phyloP scores from a whole-genome alignment of 176 grass and related monocot species.

The Elaeis guineensis region DNA sequence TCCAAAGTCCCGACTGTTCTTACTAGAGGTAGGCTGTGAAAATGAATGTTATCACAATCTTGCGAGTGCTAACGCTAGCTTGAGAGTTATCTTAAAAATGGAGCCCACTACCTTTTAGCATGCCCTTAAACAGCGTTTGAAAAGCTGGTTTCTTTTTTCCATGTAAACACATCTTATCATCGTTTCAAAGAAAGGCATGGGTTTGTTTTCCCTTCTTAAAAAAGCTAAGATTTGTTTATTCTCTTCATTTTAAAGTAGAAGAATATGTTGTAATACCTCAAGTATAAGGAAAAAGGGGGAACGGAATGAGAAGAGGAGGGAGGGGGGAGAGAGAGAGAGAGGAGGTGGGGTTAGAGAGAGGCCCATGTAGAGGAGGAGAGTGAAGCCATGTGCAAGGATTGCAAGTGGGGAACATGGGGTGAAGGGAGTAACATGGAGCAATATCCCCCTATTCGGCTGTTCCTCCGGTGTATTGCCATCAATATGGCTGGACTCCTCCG shows the following conservation, averaged over 20 bases:
- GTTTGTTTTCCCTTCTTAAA: conserved; percentile 2
- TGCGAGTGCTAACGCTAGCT: no score
- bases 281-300: neutral
- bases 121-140: neutral
- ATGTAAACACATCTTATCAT: conserved; percentile 2
- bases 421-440: conserved; percentile 16
- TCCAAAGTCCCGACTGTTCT: conserved; percentile 1
- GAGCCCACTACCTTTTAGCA: neutral
- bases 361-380: neutral
- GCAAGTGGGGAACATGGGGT: conserved; percentile 16
- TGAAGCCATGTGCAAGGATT: conserved; percentile 2
- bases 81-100: neutral
- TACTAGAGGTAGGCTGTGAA: neutral
- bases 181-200: neutral
- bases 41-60: neutral
- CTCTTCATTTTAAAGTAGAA: neutral
- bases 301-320: no score
- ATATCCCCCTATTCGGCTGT: neutral
- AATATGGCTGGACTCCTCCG: neutral
- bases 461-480: neutral
- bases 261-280: neutral
- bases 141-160: neutral
- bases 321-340: no score
- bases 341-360: no score
- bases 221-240: conserved; percentile 7